Evolutionary conservation across 2,329 filamentous ascomycete genomes (phyloP).

Genomic region (Didymella keratinophila): DNA sequence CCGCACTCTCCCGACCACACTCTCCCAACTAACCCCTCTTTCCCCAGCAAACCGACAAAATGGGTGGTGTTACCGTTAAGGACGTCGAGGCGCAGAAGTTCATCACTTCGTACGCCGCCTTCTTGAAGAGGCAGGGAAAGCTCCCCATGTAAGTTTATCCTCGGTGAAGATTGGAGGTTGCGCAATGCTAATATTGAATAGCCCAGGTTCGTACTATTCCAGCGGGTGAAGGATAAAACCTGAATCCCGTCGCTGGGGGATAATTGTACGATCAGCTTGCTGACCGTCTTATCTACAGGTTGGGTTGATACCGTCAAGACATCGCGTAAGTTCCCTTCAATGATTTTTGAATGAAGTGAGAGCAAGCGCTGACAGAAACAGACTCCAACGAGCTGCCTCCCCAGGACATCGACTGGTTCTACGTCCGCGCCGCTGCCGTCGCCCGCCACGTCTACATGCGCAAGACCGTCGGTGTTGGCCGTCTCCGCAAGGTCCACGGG

Average conservation of each 20-base stretch:
- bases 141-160: conserved; percentile 69
- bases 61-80: conserved; percentile 83
- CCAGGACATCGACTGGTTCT: conserved; percentile 97
- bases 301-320: conserved; percentile 99
- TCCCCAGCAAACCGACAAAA: conserved; percentile 66
- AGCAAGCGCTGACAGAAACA: conserved; percentile 24
- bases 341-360: not conserved
- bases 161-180: not conserved
- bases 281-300: conserved; percentile 69
- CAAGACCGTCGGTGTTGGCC: conserved; percentile 98
- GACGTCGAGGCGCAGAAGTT: conserved; percentile 92
- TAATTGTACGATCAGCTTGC: conserved; percentile 50
- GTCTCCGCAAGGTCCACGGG: conserved; percentile 93
- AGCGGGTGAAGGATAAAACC: conserved; percentile 53
- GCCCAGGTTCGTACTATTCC: conserved; percentile 71
- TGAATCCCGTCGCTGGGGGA: conserved; percentile 65
- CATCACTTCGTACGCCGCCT: conserved; percentile 83
- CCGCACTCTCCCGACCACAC: conserved; percentile 25
- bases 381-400: conserved; percentile 96
- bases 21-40: conserved; percentile 25
- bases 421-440: conserved; percentile 88
- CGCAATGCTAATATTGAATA: conserved; percentile 29
- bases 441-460: conserved; percentile 99
- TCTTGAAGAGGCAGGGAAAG: conserved; percentile 95
- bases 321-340: conserved; percentile 57